Evolutionary conservation across 371 early-diverging fungal species (phyloP), one percentile per base, ranked within the genome.

Genomic region (Entomophthora muscae): DNA sequence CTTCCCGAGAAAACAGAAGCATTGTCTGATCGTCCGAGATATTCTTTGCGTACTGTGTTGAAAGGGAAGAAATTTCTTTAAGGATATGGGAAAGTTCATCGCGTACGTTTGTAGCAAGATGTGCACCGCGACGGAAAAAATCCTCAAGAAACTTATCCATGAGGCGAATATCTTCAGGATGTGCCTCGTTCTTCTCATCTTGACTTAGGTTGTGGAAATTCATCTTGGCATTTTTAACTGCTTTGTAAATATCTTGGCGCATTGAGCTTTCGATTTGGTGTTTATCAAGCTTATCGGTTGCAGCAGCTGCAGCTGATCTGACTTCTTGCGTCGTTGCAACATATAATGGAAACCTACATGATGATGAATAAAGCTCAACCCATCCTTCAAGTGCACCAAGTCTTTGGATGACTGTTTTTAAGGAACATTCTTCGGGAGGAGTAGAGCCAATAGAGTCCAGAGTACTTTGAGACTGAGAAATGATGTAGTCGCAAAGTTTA

Each of bases 1-100:
- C 88, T 31, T 82, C 81, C 67, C 75, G 67, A 57, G 76, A 74
- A 55, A 78, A 75, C 21, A 56, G 21, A 17, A 65, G 53, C 22
- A 65, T 65, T n/a, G 73, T 73, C 31, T 74, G 73, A 68, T 72
- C 75, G 1, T 27, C 52, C n/a, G 51, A 7, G n/a, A 51, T 21
- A 51, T 51, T 51, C 12, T 51, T 51, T 12, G 51, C 7, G n/a
- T 12, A 51, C n/a, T 51, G 51, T 12, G 10, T 51, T 7, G 51
- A 51, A 12, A 51, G n/a, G n/a, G 10, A 7, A 21, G 51, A 51
- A 12, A 51, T 12, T 51, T 51, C 51, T 51, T 12, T 21, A 12
- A 51, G n/a, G 10, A 21, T 51, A 51, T 51, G 12, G 12, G 51
- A 51, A 12, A 51, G 51, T 51, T 12, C 7, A 12, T 51, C 12